phyloP scores from a whole-genome alignment of 352 stramenopile genomes.

The Pythium plurisporium region DNA sequence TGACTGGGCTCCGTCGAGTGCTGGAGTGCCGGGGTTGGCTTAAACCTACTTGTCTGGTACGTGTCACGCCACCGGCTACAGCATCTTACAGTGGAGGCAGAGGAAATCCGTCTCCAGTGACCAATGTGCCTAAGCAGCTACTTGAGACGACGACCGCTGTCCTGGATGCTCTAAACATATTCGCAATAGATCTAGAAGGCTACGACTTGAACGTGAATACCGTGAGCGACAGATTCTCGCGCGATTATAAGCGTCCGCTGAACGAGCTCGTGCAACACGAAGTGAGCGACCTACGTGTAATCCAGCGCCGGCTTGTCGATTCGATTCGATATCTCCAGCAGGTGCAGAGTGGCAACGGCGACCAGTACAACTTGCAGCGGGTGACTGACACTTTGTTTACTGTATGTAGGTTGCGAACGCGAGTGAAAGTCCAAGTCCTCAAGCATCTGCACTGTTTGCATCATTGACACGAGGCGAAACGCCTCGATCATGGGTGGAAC shows the following conservation, averaged over 20 bases:
- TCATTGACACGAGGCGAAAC: conserved; percentile 3
- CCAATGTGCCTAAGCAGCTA: neutral
- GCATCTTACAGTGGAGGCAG: conserved; percentile 1
- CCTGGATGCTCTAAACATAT: conserved; percentile 8
- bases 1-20: neutral
- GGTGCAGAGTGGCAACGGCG: conserved; percentile 5
- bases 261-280: conserved; percentile 21
- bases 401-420: conserved; percentile 6
- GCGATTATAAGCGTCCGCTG: conserved; percentile 23
- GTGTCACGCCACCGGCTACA: neutral
- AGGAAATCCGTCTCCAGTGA: neutral
- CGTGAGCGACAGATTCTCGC: conserved; percentile 6
- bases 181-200: conserved; percentile 12
- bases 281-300: neutral
- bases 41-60: neutral
- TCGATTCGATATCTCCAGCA: conserved; percentile 16
- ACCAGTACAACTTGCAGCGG: neutral
- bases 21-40: conserved; percentile 15
- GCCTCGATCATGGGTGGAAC: neutral
- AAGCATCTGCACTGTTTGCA: neutral
- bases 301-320: neutral
- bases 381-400: neutral
- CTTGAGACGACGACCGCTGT: neutral
- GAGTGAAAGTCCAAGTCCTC: neutral
- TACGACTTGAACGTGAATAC: conserved; percentile 8